These are phyloP conservation scores for Geotrichum carabidarum DNA, from an alignment of 1,139 yeast species.

Conservation along the genomic window DNA sequence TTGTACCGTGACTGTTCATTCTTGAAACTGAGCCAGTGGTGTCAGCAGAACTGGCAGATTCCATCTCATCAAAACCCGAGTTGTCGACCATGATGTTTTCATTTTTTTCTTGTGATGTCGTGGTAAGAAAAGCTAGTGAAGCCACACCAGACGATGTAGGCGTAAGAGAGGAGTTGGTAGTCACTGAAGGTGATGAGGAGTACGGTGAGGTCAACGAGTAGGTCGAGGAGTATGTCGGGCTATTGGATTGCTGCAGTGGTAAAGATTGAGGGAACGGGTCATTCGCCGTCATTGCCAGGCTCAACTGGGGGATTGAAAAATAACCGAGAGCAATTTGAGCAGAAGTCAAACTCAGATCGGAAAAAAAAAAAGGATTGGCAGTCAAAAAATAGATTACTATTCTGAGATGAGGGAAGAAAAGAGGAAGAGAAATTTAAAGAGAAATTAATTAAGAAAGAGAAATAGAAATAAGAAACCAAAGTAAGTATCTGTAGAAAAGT, in stretches of 20 bases:
- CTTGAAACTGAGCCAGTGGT: neutral
- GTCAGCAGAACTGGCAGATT: neutral
- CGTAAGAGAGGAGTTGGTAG: neutral
- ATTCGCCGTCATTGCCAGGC: constrained; percentile 7
- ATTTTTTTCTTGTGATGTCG: neutral
- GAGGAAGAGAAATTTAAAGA: neutral
- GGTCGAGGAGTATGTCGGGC: neutral
- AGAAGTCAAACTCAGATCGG: neutral
- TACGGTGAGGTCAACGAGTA: neutral
- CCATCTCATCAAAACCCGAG: constrained; percentile 6
- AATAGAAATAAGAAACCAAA: neutral
- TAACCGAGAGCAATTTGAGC: no score
- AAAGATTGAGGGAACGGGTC: constrained; percentile 1
- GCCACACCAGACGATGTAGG: neutral
- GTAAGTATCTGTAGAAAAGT: neutral
- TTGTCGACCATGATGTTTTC: constrained; percentile 4
- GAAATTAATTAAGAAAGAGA: neutral
- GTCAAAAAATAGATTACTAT: neutral
- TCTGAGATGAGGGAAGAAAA: neutral
- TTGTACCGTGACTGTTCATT: neutral
- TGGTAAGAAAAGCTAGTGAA: neutral
- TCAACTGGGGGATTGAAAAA: neutral
- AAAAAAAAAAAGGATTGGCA: neutral
- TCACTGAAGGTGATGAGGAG: constrained; percentile 6
- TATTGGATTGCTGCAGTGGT: neutral